These are phyloP conservation scores for Kwoniella europaea DNA, from an alignment of 768 basidiomycete species.

Conservation along the genomic window DNA sequence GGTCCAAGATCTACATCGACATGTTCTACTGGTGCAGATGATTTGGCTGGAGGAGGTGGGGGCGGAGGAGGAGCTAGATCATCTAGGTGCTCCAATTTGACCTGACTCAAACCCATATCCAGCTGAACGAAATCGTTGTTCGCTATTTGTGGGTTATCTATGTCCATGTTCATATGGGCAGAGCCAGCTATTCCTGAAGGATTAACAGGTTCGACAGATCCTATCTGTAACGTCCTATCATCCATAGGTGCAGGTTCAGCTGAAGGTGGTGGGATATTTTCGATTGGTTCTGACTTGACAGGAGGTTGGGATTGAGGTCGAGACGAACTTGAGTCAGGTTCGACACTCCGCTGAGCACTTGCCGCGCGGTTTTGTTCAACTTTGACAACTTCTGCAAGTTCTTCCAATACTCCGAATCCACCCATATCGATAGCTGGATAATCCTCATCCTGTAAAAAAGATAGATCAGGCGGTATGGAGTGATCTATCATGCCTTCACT, in stretches of 20 bases:
- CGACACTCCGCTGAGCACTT: constrained; percentile 7
- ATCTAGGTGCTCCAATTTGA: constrained; percentile 20
- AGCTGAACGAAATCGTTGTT: neutral
- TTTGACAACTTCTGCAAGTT: constrained; percentile 26
- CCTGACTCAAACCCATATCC: constrained; percentile 9
- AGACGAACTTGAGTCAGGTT: constrained; percentile 8
- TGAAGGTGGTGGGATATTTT: neutral
- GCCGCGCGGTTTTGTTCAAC: constrained; percentile 16
- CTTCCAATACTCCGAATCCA: constrained; percentile 21
- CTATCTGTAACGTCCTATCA: neutral
- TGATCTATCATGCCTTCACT: constrained; percentile 18
- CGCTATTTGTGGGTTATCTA: neutral
- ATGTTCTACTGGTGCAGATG: constrained; percentile 38
- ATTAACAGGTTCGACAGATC: neutral
- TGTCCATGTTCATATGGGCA: neutral
- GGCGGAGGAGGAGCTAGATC: constrained; percentile 23
- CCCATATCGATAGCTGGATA: constrained; percentile 18
- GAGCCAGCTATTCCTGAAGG: neutral
- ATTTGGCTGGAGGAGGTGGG: constrained; percentile 40
- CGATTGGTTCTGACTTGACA: constrained; percentile 22
- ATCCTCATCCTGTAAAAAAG: constrained; percentile 15
- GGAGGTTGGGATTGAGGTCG: neutral
- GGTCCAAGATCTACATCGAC: constrained; percentile 81
- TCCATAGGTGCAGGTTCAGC: neutral
- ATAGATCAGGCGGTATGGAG: constrained; percentile 12